Percentiles rank a stretch among this genome's conserved stretches.
Conservation (phyloP, 2,329 filamentous ascomycete species). For the Microdochium paspali region DNA sequence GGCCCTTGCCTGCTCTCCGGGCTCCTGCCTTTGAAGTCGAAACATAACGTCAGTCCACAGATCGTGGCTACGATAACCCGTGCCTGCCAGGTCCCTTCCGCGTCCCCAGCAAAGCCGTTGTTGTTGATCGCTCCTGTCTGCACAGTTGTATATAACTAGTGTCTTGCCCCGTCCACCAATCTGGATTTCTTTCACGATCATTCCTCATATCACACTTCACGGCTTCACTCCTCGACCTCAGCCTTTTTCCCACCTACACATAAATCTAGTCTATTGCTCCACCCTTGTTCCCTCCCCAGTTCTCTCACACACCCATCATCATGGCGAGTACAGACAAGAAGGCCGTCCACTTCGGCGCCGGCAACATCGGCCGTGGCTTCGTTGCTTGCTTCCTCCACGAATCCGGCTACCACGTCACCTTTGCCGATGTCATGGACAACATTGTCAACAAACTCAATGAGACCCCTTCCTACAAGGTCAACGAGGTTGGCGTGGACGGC, state of each 20-base stretch:
- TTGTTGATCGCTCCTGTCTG: neutral
- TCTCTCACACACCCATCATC: slow-evolving; percentile 12
- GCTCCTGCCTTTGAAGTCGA: neutral
- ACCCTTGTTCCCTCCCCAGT: neutral
- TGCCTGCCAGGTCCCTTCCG: neutral
- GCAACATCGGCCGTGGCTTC: slow-evolving; percentile 80
- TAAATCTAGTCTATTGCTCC: neutral
- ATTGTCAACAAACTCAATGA: slow-evolving; percentile 74
- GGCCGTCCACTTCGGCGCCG: slow-evolving; percentile 77
- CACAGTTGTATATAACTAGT: neutral
- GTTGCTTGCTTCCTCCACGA: slow-evolving; percentile 89
- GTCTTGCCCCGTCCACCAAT: neutral
- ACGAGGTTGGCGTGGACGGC: slow-evolving; percentile 80
- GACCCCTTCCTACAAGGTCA: slow-evolving; percentile 75
- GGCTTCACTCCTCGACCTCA: neutral
- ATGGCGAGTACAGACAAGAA: slow-evolving; percentile 42
- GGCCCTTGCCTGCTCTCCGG: neutral
- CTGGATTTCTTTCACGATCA: neutral
- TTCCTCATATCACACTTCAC: neutral
- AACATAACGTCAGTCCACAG: neutral
- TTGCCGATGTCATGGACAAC: slow-evolving; percentile 83
- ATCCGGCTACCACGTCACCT: slow-evolving; percentile 91
- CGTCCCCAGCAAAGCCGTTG: neutral
- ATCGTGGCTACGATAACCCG: neutral
- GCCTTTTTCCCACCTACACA: neutral